Conservation (phyloP, 1,139 yeast species). For the Suhomyces atakaporum region DNA sequence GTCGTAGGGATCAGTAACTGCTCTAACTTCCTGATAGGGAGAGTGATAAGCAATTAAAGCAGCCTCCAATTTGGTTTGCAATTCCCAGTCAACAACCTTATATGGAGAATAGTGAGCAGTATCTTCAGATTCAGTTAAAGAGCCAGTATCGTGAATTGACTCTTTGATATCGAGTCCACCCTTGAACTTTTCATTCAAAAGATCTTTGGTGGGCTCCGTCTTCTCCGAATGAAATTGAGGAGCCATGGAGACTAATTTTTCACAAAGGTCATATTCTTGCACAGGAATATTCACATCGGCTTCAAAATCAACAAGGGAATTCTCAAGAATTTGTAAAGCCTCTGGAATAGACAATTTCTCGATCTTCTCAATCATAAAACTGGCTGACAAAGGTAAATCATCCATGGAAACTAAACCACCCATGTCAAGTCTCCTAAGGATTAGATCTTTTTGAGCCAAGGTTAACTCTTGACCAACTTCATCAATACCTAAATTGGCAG, state of each 20-base stretch:
- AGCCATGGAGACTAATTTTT: constrained; percentile 7
- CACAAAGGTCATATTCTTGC: constrained; percentile 16
- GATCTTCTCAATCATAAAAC: constrained; percentile 34
- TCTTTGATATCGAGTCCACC: constrained; percentile 12
- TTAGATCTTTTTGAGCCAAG: constrained; percentile 23
- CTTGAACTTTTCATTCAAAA: constrained; percentile 9
- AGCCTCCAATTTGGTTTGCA: constrained; percentile 21
- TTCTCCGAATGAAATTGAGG: constrained; percentile 21
- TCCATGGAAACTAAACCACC: constrained; percentile 28
- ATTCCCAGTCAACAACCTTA: constrained; percentile 18
- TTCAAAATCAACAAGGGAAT: constrained; percentile 21
- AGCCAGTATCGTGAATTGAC: constrained; percentile 20
- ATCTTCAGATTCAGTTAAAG: constrained; percentile 23
- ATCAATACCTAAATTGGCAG: constrained; percentile 25
- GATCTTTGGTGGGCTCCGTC: constrained; percentile 5
- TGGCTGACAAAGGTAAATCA: constrained; percentile 28
- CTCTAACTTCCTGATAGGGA: constrained; percentile 66
- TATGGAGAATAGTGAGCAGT: constrained; percentile 10
- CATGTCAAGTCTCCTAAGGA: constrained; percentile 27
- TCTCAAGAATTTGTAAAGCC: constrained; percentile 22
- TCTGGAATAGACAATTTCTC: constrained; percentile 24
- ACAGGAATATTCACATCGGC: constrained; percentile 25
- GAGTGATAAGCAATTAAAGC: constrained; percentile 51
- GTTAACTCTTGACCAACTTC: constrained; percentile 27
- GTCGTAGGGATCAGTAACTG: constrained; percentile 56